Evolutionary conservation across 164 flowering plant genomes (phyloP).

Genomic region (Houttuynia cordata): DNA sequence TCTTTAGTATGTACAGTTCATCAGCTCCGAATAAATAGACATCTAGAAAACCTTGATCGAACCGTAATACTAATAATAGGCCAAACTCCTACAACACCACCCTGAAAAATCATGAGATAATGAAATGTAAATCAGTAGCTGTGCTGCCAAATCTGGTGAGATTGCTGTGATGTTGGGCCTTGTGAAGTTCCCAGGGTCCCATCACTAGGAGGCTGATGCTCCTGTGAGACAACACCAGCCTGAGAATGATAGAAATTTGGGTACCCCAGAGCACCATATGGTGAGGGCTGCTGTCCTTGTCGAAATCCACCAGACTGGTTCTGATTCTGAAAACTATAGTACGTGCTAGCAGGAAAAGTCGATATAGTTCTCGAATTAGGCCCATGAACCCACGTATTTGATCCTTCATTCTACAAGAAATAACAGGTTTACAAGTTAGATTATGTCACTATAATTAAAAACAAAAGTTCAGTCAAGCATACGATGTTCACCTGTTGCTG

Average conservation of each 20-base stretch:
- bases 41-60: slow-evolving; percentile 10
- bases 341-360: slow-evolving; percentile 57
- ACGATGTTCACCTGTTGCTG: slow-evolving; percentile 54
- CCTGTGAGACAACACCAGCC: slow-evolving; percentile 47
- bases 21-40: slow-evolving; percentile 2
- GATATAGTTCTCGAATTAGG: slow-evolving; percentile 70
- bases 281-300: slow-evolving; percentile 78
- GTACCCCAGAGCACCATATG: slow-evolving; percentile 51
- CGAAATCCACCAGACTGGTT: slow-evolving; percentile 52
- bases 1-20: slow-evolving; percentile 22
- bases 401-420: slow-evolving; percentile 50
- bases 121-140: slow-evolving; percentile 37
- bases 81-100: slow-evolving; percentile 28
- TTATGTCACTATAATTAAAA: too few relatives aligned
- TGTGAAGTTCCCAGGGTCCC: slow-evolving; percentile 45
- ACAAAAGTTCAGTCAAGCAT: too few relatives aligned
- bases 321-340: slow-evolving; percentile 68
- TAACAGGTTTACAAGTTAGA: neutral
- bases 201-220: slow-evolving; percentile 69
- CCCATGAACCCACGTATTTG: slow-evolving; percentile 71
- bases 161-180: slow-evolving; percentile 63
- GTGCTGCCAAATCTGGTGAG: slow-evolving; percentile 87
- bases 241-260: slow-evolving; percentile 81
- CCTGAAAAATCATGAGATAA: slow-evolving; percentile 30
- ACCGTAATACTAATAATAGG: slow-evolving; percentile 13